These are phyloP conservation scores for Acanthamoeba triangularis DNA, from an alignment of 208 protist genomes.

Conservation along the genomic window DNA sequence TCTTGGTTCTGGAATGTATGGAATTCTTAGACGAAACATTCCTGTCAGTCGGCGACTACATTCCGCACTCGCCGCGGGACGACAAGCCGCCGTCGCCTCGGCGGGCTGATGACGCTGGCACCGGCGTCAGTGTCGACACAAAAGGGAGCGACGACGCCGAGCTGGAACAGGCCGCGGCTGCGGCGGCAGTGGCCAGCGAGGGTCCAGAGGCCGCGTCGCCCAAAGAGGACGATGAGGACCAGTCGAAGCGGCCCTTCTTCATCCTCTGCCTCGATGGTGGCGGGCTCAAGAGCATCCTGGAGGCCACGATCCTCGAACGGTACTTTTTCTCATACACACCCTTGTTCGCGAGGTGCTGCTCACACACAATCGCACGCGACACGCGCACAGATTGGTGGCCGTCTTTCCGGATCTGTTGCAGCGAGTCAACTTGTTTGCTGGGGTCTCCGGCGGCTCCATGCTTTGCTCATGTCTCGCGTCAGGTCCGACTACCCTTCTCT, in stretches of 20 bases:
- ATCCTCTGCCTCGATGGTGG: conserved; percentile 75
- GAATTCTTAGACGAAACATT: background rate
- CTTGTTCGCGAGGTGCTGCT: background rate
- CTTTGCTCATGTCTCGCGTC: conserved; percentile 2
- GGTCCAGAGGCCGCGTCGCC: background rate
- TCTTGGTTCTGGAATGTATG: too few species aligned
- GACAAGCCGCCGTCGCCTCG: background rate
- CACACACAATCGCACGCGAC: background rate
- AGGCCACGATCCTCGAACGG: conserved; percentile 67
- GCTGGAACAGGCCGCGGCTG: too few species aligned
- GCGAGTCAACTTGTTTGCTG: conserved; percentile 56
- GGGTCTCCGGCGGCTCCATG: conserved; percentile 64
- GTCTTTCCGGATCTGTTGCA: conserved; percentile 66
- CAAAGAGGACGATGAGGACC: background rate
- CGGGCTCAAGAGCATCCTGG: conserved; percentile 69
- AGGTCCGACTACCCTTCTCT: background rate
- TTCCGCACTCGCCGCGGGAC: background rate
- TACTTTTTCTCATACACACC: background rate
- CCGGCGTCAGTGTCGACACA: too few species aligned
- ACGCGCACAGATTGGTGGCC: background rate
- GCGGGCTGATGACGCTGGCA: too few species aligned
- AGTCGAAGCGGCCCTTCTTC: background rate
- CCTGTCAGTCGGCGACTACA: conserved; percentile 37
- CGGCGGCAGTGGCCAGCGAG: background rate
- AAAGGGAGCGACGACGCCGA: background rate